Conservation (phyloP, 495 filamentous ascomycete species). For the Penicillium steckii region DNA sequence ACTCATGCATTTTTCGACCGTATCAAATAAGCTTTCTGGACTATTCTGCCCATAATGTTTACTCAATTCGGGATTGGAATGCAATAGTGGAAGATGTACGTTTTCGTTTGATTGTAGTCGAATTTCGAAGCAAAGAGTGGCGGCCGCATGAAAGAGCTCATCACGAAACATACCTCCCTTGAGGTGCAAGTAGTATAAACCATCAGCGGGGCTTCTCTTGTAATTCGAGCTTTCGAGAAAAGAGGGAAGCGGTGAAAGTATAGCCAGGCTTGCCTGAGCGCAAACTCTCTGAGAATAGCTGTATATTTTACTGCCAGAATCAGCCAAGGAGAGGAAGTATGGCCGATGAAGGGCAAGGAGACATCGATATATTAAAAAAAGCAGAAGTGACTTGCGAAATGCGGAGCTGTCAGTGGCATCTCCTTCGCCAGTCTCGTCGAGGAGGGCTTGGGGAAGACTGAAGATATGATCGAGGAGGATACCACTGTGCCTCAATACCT, state of each 20-base stretch:
- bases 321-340: slow-evolving; percentile 3
- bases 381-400: slow-evolving; percentile 4
- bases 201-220: neutral
- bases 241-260: neutral
- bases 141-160: slow-evolving; percentile 12
- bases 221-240: neutral
- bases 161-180: slow-evolving; percentile 10
- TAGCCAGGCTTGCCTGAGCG: neutral
- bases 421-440: neutral
- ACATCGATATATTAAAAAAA: slow-evolving; percentile 9
- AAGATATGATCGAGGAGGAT: neutral
- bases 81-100: neutral
- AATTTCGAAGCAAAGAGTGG: slow-evolving; percentile 12
- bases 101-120: slow-evolving; percentile 7
- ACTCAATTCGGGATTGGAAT: neutral
- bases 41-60: neutral
- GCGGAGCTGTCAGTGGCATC: neutral
- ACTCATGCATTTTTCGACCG: slow-evolving; percentile 3
- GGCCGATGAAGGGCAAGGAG: slow-evolving; percentile 12
- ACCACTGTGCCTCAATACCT: neutral
- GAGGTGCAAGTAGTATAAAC: neutral
- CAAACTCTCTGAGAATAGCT: neutral
- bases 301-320: neutral
- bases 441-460: neutral
- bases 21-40: neutral